Conservation (phyloP, 768 basidiomycete species). For the Russula ochroleuca region DNA sequence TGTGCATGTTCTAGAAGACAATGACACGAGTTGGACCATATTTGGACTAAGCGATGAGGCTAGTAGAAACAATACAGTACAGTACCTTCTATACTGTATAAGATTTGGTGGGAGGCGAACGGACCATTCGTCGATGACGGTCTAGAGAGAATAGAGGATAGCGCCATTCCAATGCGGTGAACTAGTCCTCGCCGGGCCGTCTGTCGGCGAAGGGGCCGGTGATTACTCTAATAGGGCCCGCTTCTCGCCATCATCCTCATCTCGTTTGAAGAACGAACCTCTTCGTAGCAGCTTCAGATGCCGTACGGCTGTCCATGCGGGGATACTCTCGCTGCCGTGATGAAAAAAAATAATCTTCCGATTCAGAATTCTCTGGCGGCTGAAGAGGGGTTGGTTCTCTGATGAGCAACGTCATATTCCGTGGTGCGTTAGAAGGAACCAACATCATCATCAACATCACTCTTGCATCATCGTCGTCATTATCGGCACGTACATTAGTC, state of each 20-base stretch:
- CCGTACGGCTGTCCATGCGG: too few relatives aligned
- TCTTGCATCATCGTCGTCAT: background rate
- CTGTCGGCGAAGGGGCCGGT: too few relatives aligned
- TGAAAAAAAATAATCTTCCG: background rate
- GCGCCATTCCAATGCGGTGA: too few relatives aligned
- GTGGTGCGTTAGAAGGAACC: background rate
- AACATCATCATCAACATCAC: background rate
- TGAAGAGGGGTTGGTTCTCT: background rate
- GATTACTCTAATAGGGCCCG: too few relatives aligned
- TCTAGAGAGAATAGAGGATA: too few relatives aligned
- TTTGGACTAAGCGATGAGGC: background rate
- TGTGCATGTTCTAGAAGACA: too few relatives aligned
- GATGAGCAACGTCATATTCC: background rate
- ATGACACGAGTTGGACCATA: too few relatives aligned
- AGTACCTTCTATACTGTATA: too few relatives aligned
- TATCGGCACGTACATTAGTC: background rate
- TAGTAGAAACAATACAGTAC: background rate
- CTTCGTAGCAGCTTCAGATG: background rate
- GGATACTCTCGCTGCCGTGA: background rate
- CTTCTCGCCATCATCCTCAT: background rate
- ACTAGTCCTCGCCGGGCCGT: too few relatives aligned
- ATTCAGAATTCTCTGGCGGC: background rate
- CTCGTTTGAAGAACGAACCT: background rate
- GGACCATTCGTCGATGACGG: too few relatives aligned
- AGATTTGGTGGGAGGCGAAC: too few relatives aligned